Base-by-base conservation (phyloP, 2,329 filamentous ascomycete species). In the Sarocladium oryzae region DNA sequence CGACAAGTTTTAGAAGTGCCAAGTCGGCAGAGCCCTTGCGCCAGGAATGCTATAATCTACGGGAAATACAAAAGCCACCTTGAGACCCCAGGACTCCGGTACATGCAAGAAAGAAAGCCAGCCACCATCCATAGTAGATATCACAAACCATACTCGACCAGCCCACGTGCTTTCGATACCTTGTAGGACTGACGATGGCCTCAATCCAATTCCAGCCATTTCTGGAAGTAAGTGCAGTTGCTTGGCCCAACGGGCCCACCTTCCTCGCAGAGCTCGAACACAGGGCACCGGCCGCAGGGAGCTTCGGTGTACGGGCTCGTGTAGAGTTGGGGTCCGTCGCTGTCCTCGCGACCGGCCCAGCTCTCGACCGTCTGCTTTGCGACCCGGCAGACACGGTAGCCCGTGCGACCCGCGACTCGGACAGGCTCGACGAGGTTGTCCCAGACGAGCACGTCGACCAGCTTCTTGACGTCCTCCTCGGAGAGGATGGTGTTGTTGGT, bases 211-310 rank as follows among this genome's bases (percentile, higher is more conserved):
- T 72, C 78, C 41, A 96, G 69, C 93, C 93, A 99, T 50, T 84
- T 80, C 56, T 87, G 80, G 63, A 95, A 96, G 64, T 99, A 99
- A 51, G 89, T 86, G 68, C 93, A 99, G 49, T 86, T 95, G 57
- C 83, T 86, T 0, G 92, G 89, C 61, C 86, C 95, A 20, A 99
- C 89, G 0, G 90, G 89, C 0, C 92, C 92, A 6, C 89, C 90
- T 54, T 95, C 89, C 57, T 89, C 86, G 65, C 93, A 99, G 2
- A 97, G 77, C 53, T 93, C 86, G 65, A 96, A 96, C 2, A 96
- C 92, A 0, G 93, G 93, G 67, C 93, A 99, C 51, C 83, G 78
- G 2, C 92, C 91, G 66, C 93, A 99, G 1, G 93, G 93, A 2
- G 86, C 85, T 66, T 96, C 90, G 2, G 88, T 95, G 57, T 92